Evolutionary conservation across 768 basidiomycete species (phyloP), one percentile per base, ranked within the genome.

Genomic region (Lactarius indigo): DNA sequence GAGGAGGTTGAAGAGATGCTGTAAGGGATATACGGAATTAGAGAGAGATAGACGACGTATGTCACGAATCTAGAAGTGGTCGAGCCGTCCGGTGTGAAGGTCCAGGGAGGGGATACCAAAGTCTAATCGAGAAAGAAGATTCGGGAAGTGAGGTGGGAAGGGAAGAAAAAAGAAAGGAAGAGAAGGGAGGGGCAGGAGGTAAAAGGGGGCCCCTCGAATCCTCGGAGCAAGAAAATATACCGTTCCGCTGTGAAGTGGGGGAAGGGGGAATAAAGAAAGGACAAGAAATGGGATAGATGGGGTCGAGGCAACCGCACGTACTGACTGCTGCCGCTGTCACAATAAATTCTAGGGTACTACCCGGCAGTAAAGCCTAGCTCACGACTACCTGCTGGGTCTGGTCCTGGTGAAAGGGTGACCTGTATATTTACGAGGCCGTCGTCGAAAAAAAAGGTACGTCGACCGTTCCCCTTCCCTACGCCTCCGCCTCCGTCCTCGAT

Each of bases 11-110:
- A 23, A 26, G n/a, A 47, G 41, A 50, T 58, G 56, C 20, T 42
- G 61, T 33, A 61, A 55, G 26, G 56, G 61, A 58, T 44, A 61
- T 52, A 56, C 64, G 62, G 57, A 58, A 50, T 42, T 68, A 57
- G 66, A 58, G 65, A 37, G 60, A 41, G 60, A 41, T 62, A n/a
- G 57, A 57, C 42, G 57, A 31, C 15, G 37, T 33, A 37, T 41
- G 50, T 59, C 35, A 59, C 13, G 41, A n/a, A 61, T 63, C 61
- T 59, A 67, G 66, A 67, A 57, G 66, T 42, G 61, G 62, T 63
- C 61, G 57, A 59, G 66, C 37, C 56, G 65, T 57, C 23, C 26
- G 59, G 64, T 47, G 59, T 65, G 41, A 56, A 23, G 59, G 33
- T 37, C 59, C 57, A 50, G 57, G 57, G 64, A 52, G 39, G 57